Conservation (phyloP, 2,329 filamentous ascomycete species). For the Didymella keratinophila region DNA sequence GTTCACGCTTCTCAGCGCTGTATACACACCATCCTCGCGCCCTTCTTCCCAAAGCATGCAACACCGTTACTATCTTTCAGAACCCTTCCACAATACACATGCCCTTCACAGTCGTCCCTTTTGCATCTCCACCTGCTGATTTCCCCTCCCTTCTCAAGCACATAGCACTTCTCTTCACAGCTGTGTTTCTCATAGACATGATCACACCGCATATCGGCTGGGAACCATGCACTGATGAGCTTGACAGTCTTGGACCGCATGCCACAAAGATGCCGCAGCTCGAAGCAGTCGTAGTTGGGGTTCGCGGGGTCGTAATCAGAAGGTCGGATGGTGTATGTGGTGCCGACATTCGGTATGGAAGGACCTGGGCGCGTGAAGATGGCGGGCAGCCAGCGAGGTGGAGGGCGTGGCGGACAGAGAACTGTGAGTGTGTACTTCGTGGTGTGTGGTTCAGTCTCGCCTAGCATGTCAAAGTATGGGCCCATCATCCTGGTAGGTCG, state of each 20-base stretch:
- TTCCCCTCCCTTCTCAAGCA: constrained; percentile 37
- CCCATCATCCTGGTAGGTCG: not conserved
- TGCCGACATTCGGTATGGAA: constrained; percentile 6
- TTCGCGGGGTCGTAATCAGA: constrained; percentile 20
- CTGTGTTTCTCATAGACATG: constrained; percentile 23
- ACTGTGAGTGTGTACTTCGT: constrained; percentile 37
- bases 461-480: constrained; percentile 31
- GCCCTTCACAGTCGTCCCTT: constrained; percentile 37
- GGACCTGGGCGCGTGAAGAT: constrained; percentile 25
- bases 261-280: constrained; percentile 22
- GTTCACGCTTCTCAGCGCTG: constrained; percentile 7
- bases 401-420: constrained; percentile 29
- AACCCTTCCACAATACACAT: constrained; percentile 34
- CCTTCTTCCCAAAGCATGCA: constrained; percentile 42
- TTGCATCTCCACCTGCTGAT: constrained; percentile 26
- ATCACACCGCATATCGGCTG: constrained; percentile 31
- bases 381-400: constrained; percentile 26
- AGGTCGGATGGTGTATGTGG: constrained; percentile 18
- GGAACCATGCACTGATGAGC: constrained; percentile 27
- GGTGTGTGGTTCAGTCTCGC: constrained; percentile 29
- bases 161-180: constrained; percentile 38
- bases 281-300: constrained; percentile 26
- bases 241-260: constrained; percentile 27
- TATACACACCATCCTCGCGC: constrained; percentile 36
- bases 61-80: constrained; percentile 19